phyloP scores from a whole-genome alignment of 2,329 filamentous ascomycete genomes.

The Sclerotinia glacialis region DNA sequence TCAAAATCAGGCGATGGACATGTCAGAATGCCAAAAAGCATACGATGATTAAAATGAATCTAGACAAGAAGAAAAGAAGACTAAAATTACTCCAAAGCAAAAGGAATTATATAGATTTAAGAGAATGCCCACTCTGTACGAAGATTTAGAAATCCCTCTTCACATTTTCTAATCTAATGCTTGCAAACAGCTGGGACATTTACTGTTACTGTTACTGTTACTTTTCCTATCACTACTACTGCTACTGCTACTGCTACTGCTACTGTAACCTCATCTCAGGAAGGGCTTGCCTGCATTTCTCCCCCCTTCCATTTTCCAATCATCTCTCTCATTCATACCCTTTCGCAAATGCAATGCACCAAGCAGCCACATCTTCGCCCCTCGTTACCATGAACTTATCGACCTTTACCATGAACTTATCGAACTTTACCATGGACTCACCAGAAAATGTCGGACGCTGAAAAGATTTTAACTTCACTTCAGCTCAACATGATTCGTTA shows the following conservation, averaged over 20 bases:
- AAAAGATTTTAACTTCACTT: neutral
- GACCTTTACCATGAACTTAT: neutral
- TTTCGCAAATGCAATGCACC: neutral
- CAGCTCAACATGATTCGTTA: slow-evolving; percentile 5
- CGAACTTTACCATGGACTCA: neutral
- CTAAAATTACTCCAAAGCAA: neutral
- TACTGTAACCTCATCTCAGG: too few species aligned
- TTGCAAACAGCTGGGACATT: too few species aligned
- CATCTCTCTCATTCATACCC: neutral
- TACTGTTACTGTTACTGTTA: too few species aligned
- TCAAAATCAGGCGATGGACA: slow-evolving; percentile 19
- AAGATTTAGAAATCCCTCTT: neutral
- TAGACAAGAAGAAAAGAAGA: neutral
- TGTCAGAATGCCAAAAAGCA: slow-evolving; percentile 21
- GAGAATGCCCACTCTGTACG: neutral
- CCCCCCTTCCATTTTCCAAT: neutral
- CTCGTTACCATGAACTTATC: neutral
- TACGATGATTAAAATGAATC: slow-evolving; percentile 19
- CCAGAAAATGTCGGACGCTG: neutral
- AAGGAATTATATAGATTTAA: neutral
- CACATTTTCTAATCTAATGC: neutral
- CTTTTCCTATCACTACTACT: too few species aligned
- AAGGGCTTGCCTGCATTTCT: neutral
- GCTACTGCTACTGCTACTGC: neutral
- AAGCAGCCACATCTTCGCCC: neutral